A percentile compares a stretch with the other conserved stretches of the same genome.
Conservation (phyloP, 2,329 filamentous ascomycete species). For the Monosporascus sp. region DNA sequence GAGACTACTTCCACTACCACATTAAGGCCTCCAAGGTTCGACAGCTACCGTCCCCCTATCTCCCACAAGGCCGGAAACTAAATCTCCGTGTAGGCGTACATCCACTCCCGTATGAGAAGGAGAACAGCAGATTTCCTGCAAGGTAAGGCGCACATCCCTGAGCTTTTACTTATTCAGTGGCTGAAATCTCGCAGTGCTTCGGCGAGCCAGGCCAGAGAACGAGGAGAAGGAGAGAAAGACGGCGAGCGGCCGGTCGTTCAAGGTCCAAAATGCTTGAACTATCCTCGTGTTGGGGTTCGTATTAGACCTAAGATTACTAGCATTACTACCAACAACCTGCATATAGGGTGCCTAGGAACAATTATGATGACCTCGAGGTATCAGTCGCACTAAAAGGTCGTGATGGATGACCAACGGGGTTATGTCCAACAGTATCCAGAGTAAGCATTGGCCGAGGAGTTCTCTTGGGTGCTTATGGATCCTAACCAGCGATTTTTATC, state of each 20-base stretch:
- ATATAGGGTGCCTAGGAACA: neutral
- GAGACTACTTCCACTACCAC: slow-evolving; percentile 99
- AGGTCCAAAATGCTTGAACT: slow-evolving; percentile 29
- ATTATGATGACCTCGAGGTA: neutral
- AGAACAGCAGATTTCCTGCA: slow-evolving; percentile 97
- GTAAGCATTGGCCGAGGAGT: no score
- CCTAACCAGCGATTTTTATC: no score
- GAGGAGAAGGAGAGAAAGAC: slow-evolving; percentile 99
- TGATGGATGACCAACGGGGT: no score
- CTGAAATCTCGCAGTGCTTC: slow-evolving; percentile 60
- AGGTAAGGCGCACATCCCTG: slow-evolving; percentile 50
- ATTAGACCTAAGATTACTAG: neutral
- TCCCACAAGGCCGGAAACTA: neutral
- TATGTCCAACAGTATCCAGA: no score
- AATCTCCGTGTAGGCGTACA: slow-evolving; percentile 63
- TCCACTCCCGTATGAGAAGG: slow-evolving; percentile 96
- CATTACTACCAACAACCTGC: neutral
- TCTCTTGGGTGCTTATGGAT: no score
- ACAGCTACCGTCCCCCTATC: neutral
- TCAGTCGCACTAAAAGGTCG: no score
- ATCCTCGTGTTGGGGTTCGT: neutral
- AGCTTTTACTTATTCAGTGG: neutral
- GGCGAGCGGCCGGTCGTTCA: slow-evolving; percentile 91
- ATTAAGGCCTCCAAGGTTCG: slow-evolving; percentile 93
- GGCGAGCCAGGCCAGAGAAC: slow-evolving; percentile 87